Evolutionary conservation across 2,329 filamentous ascomycete genomes (phyloP).

Genomic region (Colletotrichum orbiculare): DNA sequence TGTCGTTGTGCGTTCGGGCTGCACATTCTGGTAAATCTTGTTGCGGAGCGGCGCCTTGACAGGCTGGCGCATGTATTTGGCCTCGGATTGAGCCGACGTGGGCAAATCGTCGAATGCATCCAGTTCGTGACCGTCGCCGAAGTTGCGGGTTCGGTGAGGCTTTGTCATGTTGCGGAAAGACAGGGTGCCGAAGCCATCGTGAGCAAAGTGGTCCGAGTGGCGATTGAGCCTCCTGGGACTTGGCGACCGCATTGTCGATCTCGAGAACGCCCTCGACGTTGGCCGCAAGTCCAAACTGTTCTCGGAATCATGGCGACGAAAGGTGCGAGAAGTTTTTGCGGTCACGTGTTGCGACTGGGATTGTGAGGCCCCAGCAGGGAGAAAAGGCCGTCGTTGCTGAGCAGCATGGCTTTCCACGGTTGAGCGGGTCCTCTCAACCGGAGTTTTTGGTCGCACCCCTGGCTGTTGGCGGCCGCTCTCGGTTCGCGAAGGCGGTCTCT

Average conservation of each 20-base stretch:
- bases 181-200: conserved; percentile 29
- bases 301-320: conserved; percentile 87
- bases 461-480: conserved; percentile 63
- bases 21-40: conserved; percentile 65
- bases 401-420: conserved; percentile 62
- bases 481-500: conserved; percentile 70
- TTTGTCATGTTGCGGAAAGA: conserved; percentile 39
- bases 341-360: conserved; percentile 82
- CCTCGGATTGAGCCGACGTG: conserved; percentile 85
- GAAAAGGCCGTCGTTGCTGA: conserved; percentile 76
- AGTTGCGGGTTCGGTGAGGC: conserved; percentile 69
- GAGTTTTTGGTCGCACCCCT: conserved; percentile 74
- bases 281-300: conserved; percentile 69
- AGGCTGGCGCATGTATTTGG: conserved; percentile 84
- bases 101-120: conserved; percentile 95
- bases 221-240: conserved; percentile 65
- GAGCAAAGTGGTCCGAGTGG: conserved; percentile 38
- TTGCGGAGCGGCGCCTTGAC: conserved; percentile 71
- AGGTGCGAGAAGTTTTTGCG: conserved; percentile 75
- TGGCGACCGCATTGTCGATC: conserved; percentile 68
- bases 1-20: conserved; percentile 64
- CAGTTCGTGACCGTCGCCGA: conserved; percentile 92
- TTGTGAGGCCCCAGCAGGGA: conserved; percentile 80
- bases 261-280: conserved; percentile 66
- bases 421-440: conserved; percentile 70